These are phyloP conservation scores for Tetradesmus obliquus DNA, from an alignment of 139 green algal species.

Conservation along the genomic window DNA sequence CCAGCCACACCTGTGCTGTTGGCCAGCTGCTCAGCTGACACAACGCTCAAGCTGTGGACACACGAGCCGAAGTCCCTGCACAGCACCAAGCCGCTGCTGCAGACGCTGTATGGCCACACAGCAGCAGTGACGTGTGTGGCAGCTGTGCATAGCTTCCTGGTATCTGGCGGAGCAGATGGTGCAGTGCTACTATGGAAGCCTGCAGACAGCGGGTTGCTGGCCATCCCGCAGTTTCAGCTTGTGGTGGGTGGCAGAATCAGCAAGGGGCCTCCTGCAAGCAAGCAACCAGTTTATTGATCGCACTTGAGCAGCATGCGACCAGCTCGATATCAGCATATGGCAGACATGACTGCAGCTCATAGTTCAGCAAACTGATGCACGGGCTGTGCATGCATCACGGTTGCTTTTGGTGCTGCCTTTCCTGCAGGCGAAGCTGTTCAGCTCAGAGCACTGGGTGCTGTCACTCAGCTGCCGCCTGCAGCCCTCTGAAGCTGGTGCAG, in stretches of 20 bases:
- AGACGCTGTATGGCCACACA: slow-evolving; percentile 28
- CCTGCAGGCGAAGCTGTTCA: not conserved
- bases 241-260: not conserved
- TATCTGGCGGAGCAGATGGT: slow-evolving; percentile 27
- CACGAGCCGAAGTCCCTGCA: slow-evolving; percentile 21
- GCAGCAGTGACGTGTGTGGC: slow-evolving; percentile 22
- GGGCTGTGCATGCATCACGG: not conserved
- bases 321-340: too few species aligned
- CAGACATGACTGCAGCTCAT: not conserved
- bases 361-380: not conserved
- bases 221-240: slow-evolving; percentile 5
- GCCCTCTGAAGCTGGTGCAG: slow-evolving; percentile 9
- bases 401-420: not conserved
- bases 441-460: not conserved
- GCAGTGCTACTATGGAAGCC: slow-evolving; percentile 27
- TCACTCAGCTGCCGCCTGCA: not conserved
- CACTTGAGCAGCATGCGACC: too few species aligned
- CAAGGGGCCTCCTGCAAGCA: not conserved
- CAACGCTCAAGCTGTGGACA: slow-evolving; percentile 15
- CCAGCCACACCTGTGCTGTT: not conserved
- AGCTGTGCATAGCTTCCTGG: slow-evolving; percentile 17
- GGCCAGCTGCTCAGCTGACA: slow-evolving; percentile 24
- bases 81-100: not conserved
- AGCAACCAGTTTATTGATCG: too few species aligned
- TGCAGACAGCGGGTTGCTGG: not conserved